Evolutionary conservation across 108 stramenopile species (phyloP).

Genomic region (Pseudonitzschia multistriata): DNA sequence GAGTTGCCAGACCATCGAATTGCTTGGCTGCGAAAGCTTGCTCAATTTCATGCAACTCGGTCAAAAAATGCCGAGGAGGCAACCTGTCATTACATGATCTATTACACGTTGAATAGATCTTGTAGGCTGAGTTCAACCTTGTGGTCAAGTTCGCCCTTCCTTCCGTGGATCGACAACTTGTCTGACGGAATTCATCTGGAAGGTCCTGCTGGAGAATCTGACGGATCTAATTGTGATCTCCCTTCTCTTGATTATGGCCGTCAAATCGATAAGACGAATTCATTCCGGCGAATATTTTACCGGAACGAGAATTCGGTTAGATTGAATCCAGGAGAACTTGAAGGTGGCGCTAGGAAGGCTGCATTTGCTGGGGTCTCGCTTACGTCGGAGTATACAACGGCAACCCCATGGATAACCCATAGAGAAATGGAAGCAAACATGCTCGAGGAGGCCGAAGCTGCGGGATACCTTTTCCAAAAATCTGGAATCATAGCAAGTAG

Average conservation of each 20-base stretch:
- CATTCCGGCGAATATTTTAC: conserved; percentile 81
- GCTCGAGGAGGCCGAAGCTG: conserved; percentile 81
- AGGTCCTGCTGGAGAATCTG: conserved; percentile 50
- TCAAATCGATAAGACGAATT: conserved; percentile 54
- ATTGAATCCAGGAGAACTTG: conserved; percentile 68
- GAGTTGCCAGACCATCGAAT: conserved; percentile 84
- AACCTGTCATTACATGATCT: conserved; percentile 79
- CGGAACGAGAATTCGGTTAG: conserved; percentile 77
- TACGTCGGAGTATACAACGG: conserved; percentile 64
- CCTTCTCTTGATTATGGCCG: conserved; percentile 43
- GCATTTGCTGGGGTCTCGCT: conserved; percentile 77
- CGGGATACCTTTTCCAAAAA: conserved; percentile 74
- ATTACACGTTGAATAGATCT: conserved; percentile 70
- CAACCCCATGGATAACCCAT: conserved; percentile 66
- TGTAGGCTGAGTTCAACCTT: conserved; percentile 68
- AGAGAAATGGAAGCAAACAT: conserved; percentile 79
- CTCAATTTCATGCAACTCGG: conserved; percentile 77
- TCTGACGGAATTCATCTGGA: conserved; percentile 63
- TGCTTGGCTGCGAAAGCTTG: conserved; percentile 81
- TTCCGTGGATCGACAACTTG: conserved; percentile 76
- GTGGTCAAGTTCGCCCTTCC: conserved; percentile 83
- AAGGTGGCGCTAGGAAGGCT: conserved; percentile 57
- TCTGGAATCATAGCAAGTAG: conserved; percentile 83
- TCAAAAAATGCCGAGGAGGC: conserved; percentile 83
- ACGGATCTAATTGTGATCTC: conserved; percentile 50